Evolutionary conservation across 148 eudicot genomes (phyloP), one percentile per base, ranked within the genome.

Genomic region (Suaeda aralocaspica): DNA sequence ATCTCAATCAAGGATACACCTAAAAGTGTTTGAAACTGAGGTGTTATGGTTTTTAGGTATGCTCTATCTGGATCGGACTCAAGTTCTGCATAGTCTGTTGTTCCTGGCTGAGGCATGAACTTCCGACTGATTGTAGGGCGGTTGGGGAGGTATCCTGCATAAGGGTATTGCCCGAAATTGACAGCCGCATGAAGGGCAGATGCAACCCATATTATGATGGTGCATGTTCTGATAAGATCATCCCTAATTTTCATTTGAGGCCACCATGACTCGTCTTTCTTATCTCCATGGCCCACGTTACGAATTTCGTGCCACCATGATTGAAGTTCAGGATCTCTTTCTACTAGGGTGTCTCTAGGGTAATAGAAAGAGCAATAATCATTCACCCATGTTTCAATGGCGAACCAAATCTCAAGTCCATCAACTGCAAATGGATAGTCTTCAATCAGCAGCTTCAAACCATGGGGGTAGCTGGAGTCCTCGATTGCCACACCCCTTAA

Each of bases 391-490:
- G 79, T 63, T 65, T 89, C 80, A 1, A 92, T 89, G 22, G 90
- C 90, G 2, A 71, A 81, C 97, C 97, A 89, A 39, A 92, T 86
- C 21, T 92, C 96, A 8, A 92, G 86, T 10, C 92, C 97, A 60
- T 89, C 97, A 22, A 87, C 85, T 22, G 97, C 97, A 31, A 51
- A 92, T 8, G 97, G 95, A 64, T 92, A 92, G 50, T 89, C 96
- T 51, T 87, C 82, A 73, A 92, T 87, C 12, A 89, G 48, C n/a
- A 92, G 96, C 57, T 51, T 80, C 29, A 84, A 82, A 30, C 90
- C 92, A 30, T 87, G 82, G 18, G 85, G 96, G 56, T 44, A 29
- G 62, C 66, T 77, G 28, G 84, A 64, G 77, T 89, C 90, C 61
- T 61, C 22, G 34, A 87, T 82, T 48, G 96, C 92, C 67, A 91